phyloP scores from a whole-genome alignment of 2,329 filamentous ascomycete species.

The Xylaria sp. region DNA sequence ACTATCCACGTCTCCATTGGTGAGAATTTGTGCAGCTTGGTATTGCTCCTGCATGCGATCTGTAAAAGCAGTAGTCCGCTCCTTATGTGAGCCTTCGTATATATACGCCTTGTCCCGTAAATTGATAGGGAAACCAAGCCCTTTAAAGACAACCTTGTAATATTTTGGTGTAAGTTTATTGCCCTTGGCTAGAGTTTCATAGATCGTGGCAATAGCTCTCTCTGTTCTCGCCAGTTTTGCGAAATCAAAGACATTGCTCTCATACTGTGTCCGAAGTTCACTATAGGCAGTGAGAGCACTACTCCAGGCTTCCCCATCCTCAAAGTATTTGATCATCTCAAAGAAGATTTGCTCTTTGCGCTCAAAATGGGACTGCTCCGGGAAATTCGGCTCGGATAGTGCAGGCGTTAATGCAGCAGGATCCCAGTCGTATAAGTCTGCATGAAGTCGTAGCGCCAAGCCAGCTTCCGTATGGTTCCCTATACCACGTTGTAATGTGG shows the following conservation, averaged over 20 bases:
- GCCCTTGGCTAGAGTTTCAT: constrained; percentile 87
- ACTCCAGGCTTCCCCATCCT: constrained; percentile 94
- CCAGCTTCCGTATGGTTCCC: constrained; percentile 89
- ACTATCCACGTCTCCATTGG: constrained; percentile 73
- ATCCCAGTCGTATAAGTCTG: constrained; percentile 94
- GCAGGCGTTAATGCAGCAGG: constrained; percentile 73
- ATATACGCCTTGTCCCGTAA: constrained; percentile 92
- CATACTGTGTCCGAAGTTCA: constrained; percentile 92
- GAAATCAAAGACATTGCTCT: constrained; percentile 89
- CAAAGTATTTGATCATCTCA: constrained; percentile 93
- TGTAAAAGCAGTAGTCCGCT: constrained; percentile 83
- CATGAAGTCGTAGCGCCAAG: constrained; percentile 87
- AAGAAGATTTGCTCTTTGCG: constrained; percentile 93
- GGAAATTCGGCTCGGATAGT: constrained; percentile 79
- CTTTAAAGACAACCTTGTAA: constrained; percentile 90
- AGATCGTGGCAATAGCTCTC: constrained; percentile 89
- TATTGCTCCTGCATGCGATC: constrained; percentile 94
- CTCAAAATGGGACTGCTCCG: constrained; percentile 87
- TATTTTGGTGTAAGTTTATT: constrained; percentile 84
- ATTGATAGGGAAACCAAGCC: constrained; percentile 84
- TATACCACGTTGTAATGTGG: constrained; percentile 77
- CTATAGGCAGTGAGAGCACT: constrained; percentile 88
- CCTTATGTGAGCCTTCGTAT: constrained; percentile 82
- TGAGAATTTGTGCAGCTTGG: constrained; percentile 84
- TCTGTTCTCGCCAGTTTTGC: constrained; percentile 89